phyloP scores from a whole-genome alignment of 78 protist species.

The Cavenderia fasciculata region DNA sequence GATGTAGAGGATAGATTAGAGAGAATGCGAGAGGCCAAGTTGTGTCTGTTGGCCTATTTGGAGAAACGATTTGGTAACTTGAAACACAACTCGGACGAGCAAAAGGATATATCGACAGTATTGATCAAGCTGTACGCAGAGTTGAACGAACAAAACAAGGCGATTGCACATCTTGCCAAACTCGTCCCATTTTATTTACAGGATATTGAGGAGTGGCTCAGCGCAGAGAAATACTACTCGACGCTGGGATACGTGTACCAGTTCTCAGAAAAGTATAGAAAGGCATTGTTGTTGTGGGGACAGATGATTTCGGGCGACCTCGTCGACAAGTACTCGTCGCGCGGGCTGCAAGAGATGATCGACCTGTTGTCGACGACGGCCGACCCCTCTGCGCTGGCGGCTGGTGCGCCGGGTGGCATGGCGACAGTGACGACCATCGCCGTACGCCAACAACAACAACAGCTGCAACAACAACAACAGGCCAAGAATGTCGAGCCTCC shows the following conservation, averaged over 20 bases:
- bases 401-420: too few relatives aligned
- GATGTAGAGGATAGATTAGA: not conserved
- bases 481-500: slow-evolving; percentile 22
- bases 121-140: slow-evolving; percentile 21
- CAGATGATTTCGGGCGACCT: slow-evolving; percentile 2
- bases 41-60: not conserved
- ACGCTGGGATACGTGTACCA: slow-evolving; percentile 39
- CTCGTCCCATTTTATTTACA: slow-evolving; percentile 9
- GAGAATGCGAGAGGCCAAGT: slow-evolving; percentile 14
- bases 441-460: too few relatives aligned
- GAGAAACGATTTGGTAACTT: not conserved
- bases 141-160: slow-evolving; percentile 8
- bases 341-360: slow-evolving; percentile 26
- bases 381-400: too few relatives aligned
- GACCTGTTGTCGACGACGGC: not conserved
- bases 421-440: too few relatives aligned
- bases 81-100: slow-evolving; percentile 7
- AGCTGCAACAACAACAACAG: too few relatives aligned
- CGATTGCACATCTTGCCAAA: not conserved
- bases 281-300: slow-evolving; percentile 24
- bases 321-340: not conserved
- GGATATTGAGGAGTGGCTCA: slow-evolving; percentile 63
- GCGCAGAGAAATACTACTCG: not conserved
- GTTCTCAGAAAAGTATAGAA: slow-evolving; percentile 61
- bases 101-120: slow-evolving; percentile 14